A percentile compares a stretch with the other conserved stretches of the same genome.
These are phyloP conservation scores for Hibiscus mutabilis DNA, from an alignment of 345 rosid species.

Conservation along the genomic window DNA sequence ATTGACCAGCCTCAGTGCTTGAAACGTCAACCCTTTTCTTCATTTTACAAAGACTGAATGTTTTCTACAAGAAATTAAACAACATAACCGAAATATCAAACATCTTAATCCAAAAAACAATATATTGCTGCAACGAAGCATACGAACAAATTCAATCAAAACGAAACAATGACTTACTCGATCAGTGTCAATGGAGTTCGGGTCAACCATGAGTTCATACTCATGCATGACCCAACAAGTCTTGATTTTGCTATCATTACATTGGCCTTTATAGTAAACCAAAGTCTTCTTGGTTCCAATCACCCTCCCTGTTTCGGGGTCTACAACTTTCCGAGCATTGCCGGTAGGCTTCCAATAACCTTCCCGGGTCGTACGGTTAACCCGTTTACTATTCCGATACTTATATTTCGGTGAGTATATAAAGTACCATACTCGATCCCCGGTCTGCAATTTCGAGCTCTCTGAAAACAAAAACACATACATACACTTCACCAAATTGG, in stretches of 20 bases:
- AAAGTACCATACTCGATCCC: not conserved
- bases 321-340: constrained; percentile 1
- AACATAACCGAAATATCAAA: not conserved
- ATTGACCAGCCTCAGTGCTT: not conserved
- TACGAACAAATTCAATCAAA: not conserved
- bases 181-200: not conserved
- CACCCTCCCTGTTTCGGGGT: not conserved
- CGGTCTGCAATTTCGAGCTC: not conserved
- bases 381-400: not conserved
- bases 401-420: not conserved
- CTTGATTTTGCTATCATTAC: not conserved
- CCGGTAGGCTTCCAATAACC: constrained; percentile 20
- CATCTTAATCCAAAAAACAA: not conserved
- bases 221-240: constrained; percentile 11
- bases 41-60: constrained; percentile 5
- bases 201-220: not conserved
- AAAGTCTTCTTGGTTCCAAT: constrained; percentile 16
- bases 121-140: too few relatives aligned
- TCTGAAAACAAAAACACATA: not conserved
- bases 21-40: constrained; percentile 6
- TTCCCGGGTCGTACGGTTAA: not conserved
- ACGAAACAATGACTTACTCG: not conserved
- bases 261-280: constrained; percentile 3
- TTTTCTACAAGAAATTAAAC: not conserved
- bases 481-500: not conserved